Evolutionary conservation across 2,329 filamentous ascomycete genomes (phyloP).

Genomic region (Zasmidium citrigriseum): DNA sequence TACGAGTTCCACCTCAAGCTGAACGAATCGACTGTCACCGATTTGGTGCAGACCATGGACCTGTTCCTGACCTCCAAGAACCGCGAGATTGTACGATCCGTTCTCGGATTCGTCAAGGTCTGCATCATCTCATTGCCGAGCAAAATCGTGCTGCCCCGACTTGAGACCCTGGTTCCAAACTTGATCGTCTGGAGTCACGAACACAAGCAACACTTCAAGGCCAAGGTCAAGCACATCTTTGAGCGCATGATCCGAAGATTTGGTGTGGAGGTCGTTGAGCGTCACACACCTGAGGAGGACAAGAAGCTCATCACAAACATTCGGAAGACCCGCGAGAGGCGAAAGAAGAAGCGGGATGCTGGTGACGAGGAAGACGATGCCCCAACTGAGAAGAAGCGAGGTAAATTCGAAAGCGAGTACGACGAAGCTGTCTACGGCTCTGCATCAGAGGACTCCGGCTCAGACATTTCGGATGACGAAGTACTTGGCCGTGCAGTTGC

Average conservation of each 20-base stretch:
- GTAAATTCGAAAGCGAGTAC: slow-evolving; percentile 86
- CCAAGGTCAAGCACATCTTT: slow-evolving; percentile 96
- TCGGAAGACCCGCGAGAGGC: slow-evolving; percentile 88
- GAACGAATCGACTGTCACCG: slow-evolving; percentile 68
- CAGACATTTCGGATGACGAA: slow-evolving; percentile 65
- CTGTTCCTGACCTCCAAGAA: slow-evolving; percentile 96
- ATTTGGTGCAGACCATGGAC: slow-evolving; percentile 92
- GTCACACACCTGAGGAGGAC: slow-evolving; percentile 79
- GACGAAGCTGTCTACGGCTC: slow-evolving; percentile 90
- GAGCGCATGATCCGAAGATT: slow-evolving; percentile 93
- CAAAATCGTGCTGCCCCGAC: slow-evolving; percentile 74
- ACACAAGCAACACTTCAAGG: slow-evolving; percentile 95
- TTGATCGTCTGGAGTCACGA: slow-evolving; percentile 96
- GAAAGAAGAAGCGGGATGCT: slow-evolving; percentile 81
- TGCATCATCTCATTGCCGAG: slow-evolving; percentile 83
- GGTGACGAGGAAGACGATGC: slow-evolving; percentile 55
- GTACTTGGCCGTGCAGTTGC: slow-evolving; percentile 49
- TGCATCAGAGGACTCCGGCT: slow-evolving; percentile 54
- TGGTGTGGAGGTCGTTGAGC: slow-evolving; percentile 77
- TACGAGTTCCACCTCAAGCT: slow-evolving; percentile 83
- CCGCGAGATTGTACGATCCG: slow-evolving; percentile 91
- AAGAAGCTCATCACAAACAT: slow-evolving; percentile 91
- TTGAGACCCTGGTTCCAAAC: slow-evolving; percentile 79
- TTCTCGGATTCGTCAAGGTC: slow-evolving; percentile 95
- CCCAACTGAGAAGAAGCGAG: slow-evolving; percentile 44